A percentile compares a stretch with the other conserved stretches of the same genome.
Conservation (phyloP, 306 rosid genomes). For the Cucurbita ficifolia region DNA sequence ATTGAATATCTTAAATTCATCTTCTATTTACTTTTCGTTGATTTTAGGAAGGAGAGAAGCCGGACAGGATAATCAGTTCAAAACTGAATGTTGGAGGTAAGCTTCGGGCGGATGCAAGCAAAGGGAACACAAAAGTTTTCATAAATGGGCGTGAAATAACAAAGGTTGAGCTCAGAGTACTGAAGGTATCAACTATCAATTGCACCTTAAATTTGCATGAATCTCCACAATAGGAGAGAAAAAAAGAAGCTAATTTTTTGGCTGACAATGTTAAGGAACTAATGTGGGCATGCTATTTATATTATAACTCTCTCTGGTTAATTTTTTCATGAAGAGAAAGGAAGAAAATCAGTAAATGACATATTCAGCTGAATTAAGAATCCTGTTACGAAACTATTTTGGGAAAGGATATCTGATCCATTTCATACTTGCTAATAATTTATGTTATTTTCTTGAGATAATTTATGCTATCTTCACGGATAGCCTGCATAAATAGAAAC, state of each 20-base stretch:
- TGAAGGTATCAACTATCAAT: slow-evolving; percentile 37
- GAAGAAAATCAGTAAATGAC: not conserved
- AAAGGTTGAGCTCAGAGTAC: slow-evolving; percentile 59
- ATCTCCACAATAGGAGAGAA: not conserved
- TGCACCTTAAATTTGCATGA: not conserved
- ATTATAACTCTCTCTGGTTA: not conserved
- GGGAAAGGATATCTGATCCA: not conserved
- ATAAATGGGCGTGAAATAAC: slow-evolving; percentile 91
- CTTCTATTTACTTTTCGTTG: slow-evolving; percentile 1
- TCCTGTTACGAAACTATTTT: not conserved
- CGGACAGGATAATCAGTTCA: slow-evolving; percentile 60
- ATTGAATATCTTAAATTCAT: not conserved
- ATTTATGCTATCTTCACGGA: not conserved
- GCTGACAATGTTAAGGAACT: not conserved
- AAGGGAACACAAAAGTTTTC: slow-evolving; percentile 64
- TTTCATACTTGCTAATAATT: not conserved
- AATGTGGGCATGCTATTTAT: not conserved
- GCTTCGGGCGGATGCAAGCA: slow-evolving; percentile 59
- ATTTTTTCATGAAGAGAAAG: not conserved
- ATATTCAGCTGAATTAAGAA: not conserved
- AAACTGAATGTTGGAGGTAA: slow-evolving; percentile 77
- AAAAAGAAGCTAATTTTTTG: not conserved
- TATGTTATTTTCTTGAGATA: not conserved
- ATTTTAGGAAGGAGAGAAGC: slow-evolving; percentile 83
- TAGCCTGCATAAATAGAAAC: too few species aligned